Evolutionary conservation across 2,329 filamentous ascomycete species (phyloP).

Genomic region (Saccharata proteae): DNA sequence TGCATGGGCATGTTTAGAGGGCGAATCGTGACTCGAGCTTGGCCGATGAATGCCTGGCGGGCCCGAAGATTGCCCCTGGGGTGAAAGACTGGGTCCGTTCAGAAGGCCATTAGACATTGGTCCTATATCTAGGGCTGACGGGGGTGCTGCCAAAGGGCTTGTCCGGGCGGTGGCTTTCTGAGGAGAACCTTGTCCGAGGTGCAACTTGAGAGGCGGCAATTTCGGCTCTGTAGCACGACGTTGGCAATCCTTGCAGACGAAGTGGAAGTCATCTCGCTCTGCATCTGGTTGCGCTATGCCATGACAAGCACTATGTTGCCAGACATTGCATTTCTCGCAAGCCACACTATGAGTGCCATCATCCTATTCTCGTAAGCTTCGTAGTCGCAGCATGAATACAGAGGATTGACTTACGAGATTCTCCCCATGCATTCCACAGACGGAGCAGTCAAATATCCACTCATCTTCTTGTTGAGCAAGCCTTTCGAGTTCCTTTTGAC

Average conservation of each 20-base stretch:
- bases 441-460: constrained; percentile 86
- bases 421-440: constrained; percentile 80
- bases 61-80: constrained; percentile 31
- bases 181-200: constrained; percentile 37
- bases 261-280: constrained; percentile 76
- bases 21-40: constrained; percentile 3
- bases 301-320: constrained; percentile 93
- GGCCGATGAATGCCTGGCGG: constrained; percentile 16
- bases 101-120: constrained; percentile 23
- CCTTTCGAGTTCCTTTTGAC: constrained; percentile 61
- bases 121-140: too few species aligned
- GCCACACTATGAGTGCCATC: constrained; percentile 89
- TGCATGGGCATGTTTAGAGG: background rate
- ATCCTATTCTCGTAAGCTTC: constrained; percentile 46
- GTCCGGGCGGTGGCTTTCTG: constrained; percentile 3
- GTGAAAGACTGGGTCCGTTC: constrained; percentile 32
- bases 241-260: constrained; percentile 69
- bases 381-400: constrained; percentile 11
- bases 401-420: constrained; percentile 41
- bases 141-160: constrained; percentile 2
- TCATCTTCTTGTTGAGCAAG: constrained; percentile 61
- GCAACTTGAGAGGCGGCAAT: constrained; percentile 48
- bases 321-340: constrained; percentile 87
- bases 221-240: constrained; percentile 46
- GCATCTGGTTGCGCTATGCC: constrained; percentile 67